Conservation (phyloP, 2,329 filamentous ascomycete species). For the Phialemonium atrogriseum region DNA sequence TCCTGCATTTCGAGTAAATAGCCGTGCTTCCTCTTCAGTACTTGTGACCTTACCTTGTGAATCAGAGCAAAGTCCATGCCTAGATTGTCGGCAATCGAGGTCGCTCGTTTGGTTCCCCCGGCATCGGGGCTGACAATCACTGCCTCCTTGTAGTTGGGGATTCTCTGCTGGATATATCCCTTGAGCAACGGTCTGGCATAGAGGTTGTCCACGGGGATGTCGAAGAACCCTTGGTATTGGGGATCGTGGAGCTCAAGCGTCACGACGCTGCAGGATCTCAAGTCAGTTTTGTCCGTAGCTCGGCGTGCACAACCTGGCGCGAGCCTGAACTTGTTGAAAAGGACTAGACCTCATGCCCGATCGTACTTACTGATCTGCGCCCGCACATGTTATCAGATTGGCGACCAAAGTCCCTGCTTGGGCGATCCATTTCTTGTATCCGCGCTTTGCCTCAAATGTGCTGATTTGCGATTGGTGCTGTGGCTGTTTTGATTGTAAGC, state of each 20-base stretch:
- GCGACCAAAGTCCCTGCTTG: constrained; percentile 93
- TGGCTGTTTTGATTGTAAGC: constrained; percentile 51
- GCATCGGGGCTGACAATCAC: constrained; percentile 96
- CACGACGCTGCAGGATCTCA: not conserved
- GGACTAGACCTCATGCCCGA: too few relatives aligned
- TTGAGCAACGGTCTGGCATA: constrained; percentile 73
- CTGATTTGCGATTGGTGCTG: constrained; percentile 47
- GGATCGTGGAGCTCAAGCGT: constrained; percentile 55
- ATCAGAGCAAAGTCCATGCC: constrained; percentile 96
- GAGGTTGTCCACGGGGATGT: constrained; percentile 96
- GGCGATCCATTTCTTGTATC: constrained; percentile 98
- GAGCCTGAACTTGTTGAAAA: not conserved
- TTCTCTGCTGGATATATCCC: constrained; percentile 68
- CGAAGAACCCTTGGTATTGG: constrained; percentile 97
- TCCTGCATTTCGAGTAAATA: constrained; percentile 20
- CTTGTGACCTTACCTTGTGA: constrained; percentile 66
- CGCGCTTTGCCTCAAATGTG: constrained; percentile 69
- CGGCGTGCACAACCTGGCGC: not conserved
- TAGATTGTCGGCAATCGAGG: constrained; percentile 85
- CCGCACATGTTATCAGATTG: constrained; percentile 88
- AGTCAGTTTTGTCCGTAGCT: not conserved
- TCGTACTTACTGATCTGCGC: constrained; percentile 80
- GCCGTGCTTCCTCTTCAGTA: too few relatives aligned
- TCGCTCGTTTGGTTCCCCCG: constrained; percentile 91
- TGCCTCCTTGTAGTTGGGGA: constrained; percentile 74